phyloP scores from a whole-genome alignment of 306 rosid genomes.

The Morella rubra region DNA sequence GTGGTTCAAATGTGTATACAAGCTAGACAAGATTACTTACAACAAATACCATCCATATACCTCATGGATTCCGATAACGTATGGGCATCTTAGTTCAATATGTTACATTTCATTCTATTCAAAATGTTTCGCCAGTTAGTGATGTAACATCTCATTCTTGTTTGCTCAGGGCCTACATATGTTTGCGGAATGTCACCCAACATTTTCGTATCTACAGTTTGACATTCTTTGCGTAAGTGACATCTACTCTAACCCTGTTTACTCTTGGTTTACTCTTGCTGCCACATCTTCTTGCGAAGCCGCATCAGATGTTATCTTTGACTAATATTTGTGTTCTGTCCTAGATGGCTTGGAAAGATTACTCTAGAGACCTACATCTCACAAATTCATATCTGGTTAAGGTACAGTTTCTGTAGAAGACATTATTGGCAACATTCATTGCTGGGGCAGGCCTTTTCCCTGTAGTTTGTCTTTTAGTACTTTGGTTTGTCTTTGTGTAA shows the following conservation, averaged over 20 bases:
- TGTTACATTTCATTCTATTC: slow-evolving; percentile 12
- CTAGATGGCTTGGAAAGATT: slow-evolving; percentile 96
- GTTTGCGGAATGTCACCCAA: slow-evolving; percentile 83
- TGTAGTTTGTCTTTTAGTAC: no score
- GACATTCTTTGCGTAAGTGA: slow-evolving; percentile 81
- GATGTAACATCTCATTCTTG: slow-evolving; percentile 23
- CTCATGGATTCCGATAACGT: slow-evolving; percentile 99
- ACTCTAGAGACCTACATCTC: slow-evolving; percentile 96
- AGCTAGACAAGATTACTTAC: slow-evolving; percentile 82
- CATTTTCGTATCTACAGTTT: slow-evolving; percentile 67
- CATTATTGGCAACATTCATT: no score
- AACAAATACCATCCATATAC: slow-evolving; percentile 94
- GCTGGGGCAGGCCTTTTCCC: no score
- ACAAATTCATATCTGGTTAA: slow-evolving; percentile 94
- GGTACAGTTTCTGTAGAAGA: slow-evolving; percentile 40
- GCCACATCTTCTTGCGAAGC: no score
- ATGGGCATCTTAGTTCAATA: slow-evolving; percentile 32
- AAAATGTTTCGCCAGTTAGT: slow-evolving; percentile 20
- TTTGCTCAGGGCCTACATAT: slow-evolving; percentile 71
- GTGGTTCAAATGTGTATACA: slow-evolving; percentile 79
- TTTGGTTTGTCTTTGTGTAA: background rate
- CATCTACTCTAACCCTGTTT: slow-evolving; percentile 11
- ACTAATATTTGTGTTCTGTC: slow-evolving; percentile 5
- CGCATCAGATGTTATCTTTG: background rate
- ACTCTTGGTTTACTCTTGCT: background rate